Evolutionary conservation across 2,329 filamentous ascomycete species (phyloP).

Genomic region (Epichloe glyceriae): DNA sequence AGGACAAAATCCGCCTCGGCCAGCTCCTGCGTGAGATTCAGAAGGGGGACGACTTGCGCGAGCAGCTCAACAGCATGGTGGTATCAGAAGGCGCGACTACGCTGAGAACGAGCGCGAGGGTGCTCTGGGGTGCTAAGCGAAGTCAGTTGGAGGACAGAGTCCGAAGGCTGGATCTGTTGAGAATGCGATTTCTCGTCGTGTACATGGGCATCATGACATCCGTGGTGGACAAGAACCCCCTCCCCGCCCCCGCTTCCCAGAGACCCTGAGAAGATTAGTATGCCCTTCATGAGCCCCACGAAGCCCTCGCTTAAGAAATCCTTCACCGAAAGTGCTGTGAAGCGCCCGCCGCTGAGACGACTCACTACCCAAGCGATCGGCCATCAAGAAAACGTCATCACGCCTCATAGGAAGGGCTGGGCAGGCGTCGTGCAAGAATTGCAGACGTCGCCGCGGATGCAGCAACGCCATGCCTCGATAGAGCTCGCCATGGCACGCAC

Average conservation of each 20-base stretch:
- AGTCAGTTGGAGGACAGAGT: constrained; percentile 42
- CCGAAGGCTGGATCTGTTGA: constrained; percentile 44
- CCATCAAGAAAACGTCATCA: constrained; percentile 34
- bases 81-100: constrained; percentile 29
- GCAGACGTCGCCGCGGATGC: constrained; percentile 46
- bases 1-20: constrained; percentile 48
- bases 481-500: constrained; percentile 39
- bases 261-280: constrained; percentile 22
- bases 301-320: constrained; percentile 26
- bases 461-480: constrained; percentile 49
- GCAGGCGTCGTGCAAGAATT: constrained; percentile 50
- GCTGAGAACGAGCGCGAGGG: constrained; percentile 34
- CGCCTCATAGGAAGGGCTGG: constrained; percentile 42
- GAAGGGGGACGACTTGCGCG: constrained; percentile 48
- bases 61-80: constrained; percentile 42
- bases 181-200: constrained; percentile 51
- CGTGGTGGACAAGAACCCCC: constrained; percentile 22
- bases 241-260: constrained; percentile 17
- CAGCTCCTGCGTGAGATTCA: constrained; percentile 50
- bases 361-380: constrained; percentile 42
- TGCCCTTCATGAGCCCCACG: constrained; percentile 16
- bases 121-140: constrained; percentile 46
- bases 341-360: constrained; percentile 36
- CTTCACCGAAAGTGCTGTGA: constrained; percentile 30
- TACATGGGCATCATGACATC: constrained; percentile 46